Evolutionary conservation across 495 filamentous ascomycete species (phyloP), one percentile per base, ranked within the genome.

Genomic region (Aspergillus diversus): DNA sequence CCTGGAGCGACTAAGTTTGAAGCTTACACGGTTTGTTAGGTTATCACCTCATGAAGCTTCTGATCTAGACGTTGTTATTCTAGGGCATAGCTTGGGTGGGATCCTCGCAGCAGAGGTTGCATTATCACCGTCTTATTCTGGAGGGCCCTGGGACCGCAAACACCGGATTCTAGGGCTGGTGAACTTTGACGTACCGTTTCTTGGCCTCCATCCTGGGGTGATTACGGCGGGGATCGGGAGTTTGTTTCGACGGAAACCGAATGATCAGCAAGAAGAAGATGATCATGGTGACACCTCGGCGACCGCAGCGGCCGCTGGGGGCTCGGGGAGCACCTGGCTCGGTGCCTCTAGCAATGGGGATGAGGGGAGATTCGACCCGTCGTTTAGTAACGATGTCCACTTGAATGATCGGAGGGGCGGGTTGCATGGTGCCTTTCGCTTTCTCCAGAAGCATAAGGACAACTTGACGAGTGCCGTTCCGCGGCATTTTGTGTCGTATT

Each of bases 21-120:
- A 13, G 65, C 34, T 31, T 63, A 33, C 21, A 37, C 15, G 21
- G 16, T 35, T 47, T 39, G 39, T 11, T 42, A 90, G 88, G 88
- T 79, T 97, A 34, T 79, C 84, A 46, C 91, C 91, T 2, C 90
- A 97, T 68, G 90, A 95, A 71, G 84, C 86, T 11, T 74, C 80
- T 7, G 84, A 79, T 21, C 90, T 92, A 5, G 94, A 97, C 77
- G 81, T 97, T 5, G 78, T 98, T 47, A 75, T 97, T 8, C 77
- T 97, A 0, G 94, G 94, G 0, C 94, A 97, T 70, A 93, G 90
- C 55, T 92, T 98, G 84, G 94, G 94, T 17, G 94, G 94, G 2
- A 79, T 98, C 27, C 65, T 98, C 7, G 83, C 88, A 16, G 90
- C 92, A 3, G 94, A 98, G 59, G 83, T 96, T 12, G 89, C 84